Base-by-base conservation (phyloP, 2,329 filamentous ascomycete genomes). In the Trichoderma citrinoviride region DNA sequence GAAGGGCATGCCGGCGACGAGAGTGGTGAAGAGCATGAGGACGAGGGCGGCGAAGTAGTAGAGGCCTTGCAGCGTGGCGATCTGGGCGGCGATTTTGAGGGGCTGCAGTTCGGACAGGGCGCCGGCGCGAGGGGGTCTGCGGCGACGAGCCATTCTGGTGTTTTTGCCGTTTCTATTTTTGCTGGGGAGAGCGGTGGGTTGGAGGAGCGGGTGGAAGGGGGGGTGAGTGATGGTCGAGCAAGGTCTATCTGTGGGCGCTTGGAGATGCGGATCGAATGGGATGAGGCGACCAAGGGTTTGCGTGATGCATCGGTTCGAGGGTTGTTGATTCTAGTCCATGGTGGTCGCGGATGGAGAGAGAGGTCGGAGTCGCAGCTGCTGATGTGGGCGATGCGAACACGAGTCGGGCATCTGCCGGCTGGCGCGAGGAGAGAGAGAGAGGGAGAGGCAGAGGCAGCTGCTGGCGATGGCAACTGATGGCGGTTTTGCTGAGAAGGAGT, bases 51-150 rank as follows among this genome's bases (percentile, higher is more conserved):
- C 77, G 65, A 75, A 73, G 73, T 87, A 87, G 77, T 84, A 87
- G 58, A 86, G 75, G 19, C 76, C 77, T 71, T 88, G 86, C 15
- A 88, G 75, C 14, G 79, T 78, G 47, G 81, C 79, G 71, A 88
- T 87, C 75, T 88, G 86, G 66, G 79, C 76, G 54, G 86, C 81
- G 73, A 88, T 85, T 68, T 82, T 83, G 67, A 87, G 78, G 10
- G 86, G 86, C 12, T 83, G 85, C n/a, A 88, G 81, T 70, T 88
- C 85, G 61, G 83, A 78, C 46, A 87, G 80, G 69, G 85, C 85
- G 76, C 86, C 85, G 53, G 85, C 78, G 71, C 85, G 83, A 58
- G 84, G 85, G 61, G 85, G 84, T 71, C 83, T 82, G 67, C 84
- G 80, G 65, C 85, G 79, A 66, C 85, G 83, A 47, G 84, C 75